Conservation (phyloP, 2,329 filamentous ascomycete genomes). For the Colletotrichum sp. region DNA sequence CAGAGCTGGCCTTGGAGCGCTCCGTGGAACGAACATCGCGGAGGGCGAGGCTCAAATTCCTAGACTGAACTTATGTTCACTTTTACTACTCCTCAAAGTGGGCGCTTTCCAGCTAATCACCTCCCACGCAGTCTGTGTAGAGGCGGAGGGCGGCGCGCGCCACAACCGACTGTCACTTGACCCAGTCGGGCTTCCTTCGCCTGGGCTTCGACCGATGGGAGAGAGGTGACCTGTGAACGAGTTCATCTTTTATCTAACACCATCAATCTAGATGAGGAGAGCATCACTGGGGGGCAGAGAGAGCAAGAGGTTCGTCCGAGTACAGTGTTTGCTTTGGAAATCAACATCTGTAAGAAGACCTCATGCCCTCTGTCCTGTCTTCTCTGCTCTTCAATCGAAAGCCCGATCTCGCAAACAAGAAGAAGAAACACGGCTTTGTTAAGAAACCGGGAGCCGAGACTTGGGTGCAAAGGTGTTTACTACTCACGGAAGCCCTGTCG, state of each 20-base stretch:
- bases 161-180: fast-evolving
- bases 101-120: too few relatives aligned
- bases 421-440: not conserved
- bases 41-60: too few relatives aligned
- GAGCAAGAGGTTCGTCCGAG: not conserved
- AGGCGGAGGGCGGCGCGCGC: not conserved
- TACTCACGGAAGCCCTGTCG: not conserved
- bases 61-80: too few relatives aligned
- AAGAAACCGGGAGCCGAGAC: not conserved
- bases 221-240: not conserved
- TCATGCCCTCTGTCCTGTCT: not conserved
- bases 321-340: not conserved
- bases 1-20: too few relatives aligned
- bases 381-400: not conserved
- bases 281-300: not conserved
- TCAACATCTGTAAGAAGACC: not conserved
- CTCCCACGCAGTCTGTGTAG: too few relatives aligned
- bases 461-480: not conserved
- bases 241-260: fast-evolving
- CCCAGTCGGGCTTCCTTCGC: not conserved
- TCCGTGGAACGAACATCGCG: too few relatives aligned
- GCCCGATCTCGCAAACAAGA: not conserved
- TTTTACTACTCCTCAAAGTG: too few relatives aligned
- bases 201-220: not conserved
- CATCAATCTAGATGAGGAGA: not conserved